Percentiles rank a stretch among this genome's conserved stretches.
Evolutionary conservation across 257 asterid genomes (phyloP).

Genomic region (Linaria vulgaris): DNA sequence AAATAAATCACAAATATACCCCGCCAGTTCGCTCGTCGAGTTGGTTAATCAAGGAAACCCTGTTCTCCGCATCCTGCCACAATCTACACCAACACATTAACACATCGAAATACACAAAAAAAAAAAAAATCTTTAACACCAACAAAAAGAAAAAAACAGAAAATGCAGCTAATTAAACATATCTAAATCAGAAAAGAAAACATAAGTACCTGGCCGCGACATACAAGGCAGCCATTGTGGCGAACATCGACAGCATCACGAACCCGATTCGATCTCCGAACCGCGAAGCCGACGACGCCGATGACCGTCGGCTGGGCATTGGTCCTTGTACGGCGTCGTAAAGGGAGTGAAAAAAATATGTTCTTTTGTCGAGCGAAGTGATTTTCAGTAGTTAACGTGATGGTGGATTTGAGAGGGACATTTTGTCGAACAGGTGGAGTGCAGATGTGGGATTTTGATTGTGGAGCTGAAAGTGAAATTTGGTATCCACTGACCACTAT

Average conservation of each 20-base stretch:
- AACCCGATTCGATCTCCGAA: slow-evolving; percentile 60
- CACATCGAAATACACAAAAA: not conserved
- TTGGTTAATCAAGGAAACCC: slow-evolving; percentile 54
- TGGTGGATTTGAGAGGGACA: slow-evolving; percentile 18
- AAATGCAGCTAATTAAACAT: not conserved
- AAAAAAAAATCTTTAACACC: not conserved
- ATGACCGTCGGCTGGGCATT: slow-evolving; percentile 64
- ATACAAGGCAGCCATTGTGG: slow-evolving; percentile 77
- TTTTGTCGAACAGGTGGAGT: not conserved
- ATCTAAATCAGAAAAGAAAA: not conserved
- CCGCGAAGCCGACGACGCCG: slow-evolving; percentile 41
- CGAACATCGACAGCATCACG: slow-evolving; percentile 69
- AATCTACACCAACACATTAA: slow-evolving; percentile 42
- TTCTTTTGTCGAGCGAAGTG: slow-evolving; percentile 12
- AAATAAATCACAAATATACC: slow-evolving; percentile 33
- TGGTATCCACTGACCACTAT: too few species aligned
- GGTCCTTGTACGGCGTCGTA: slow-evolving; percentile 31
- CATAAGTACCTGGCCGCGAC: slow-evolving; percentile 64
- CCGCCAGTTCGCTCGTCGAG: slow-evolving; percentile 74
- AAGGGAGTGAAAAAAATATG: slow-evolving; percentile 2
- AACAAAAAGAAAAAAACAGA: not conserved
- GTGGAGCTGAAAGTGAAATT: too few species aligned
- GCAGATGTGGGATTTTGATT: not conserved
- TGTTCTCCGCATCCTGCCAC: slow-evolving; percentile 83
- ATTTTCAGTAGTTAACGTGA: not conserved